Conservation (phyloP, 2,329 filamentous ascomycete genomes). For the Fusarium incarnatum region DNA sequence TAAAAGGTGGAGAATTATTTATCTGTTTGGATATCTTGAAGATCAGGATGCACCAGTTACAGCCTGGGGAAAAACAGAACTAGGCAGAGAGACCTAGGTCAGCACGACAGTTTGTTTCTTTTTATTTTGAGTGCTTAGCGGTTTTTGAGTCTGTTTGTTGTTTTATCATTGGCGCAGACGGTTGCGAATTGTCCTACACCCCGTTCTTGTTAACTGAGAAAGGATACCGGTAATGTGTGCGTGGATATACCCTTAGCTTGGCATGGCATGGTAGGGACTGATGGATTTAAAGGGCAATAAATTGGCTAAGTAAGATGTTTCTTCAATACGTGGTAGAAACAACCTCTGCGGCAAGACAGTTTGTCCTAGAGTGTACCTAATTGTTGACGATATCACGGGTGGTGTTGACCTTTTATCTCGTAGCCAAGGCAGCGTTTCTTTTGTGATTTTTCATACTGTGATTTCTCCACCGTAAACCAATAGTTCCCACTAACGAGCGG, state of each 20-base stretch:
- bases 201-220: constrained; percentile 23
- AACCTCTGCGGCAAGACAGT: not conserved
- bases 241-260: constrained; percentile 19
- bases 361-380: not conserved
- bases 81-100: constrained; percentile 24
- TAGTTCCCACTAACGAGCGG: constrained; percentile 26
- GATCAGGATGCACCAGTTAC: constrained; percentile 21
- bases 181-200: constrained; percentile 20
- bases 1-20: constrained; percentile 1
- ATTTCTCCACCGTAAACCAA: constrained; percentile 22
- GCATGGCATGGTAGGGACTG: not conserved
- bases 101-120: constrained; percentile 13
- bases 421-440: not conserved
- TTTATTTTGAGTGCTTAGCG: not conserved
- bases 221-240: constrained; percentile 14
- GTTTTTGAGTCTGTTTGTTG: not conserved
- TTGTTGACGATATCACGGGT: not conserved
- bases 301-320: constrained; percentile 5
- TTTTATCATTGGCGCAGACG: constrained; percentile 10
- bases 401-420: not conserved
- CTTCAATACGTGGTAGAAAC: not conserved
- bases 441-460: constrained; percentile 20
- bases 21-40: not conserved
- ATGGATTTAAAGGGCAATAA: constrained; percentile 11
- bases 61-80: constrained; percentile 40